Base-by-base conservation (phyloP, 805 yeast genomes). In the Pichia exigua region DNA sequence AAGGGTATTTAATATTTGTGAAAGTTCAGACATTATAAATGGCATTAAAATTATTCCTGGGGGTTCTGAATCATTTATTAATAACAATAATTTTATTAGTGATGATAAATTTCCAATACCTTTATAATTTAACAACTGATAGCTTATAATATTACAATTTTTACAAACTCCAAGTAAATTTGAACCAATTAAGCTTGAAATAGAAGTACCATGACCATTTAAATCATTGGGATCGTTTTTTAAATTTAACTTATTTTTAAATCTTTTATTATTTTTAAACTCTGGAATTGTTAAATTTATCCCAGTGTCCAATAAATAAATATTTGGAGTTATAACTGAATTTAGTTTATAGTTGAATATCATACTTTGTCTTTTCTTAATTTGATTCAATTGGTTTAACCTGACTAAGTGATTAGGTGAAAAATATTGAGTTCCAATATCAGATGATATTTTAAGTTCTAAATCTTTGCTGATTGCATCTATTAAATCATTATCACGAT, bases 161-260 rank as follows among this genome's bases (percentile, higher is more conserved):
- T 80, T 80, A 22, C 82, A 73, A 22, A 77, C 79, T 2, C 85
- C 85, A 59, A 68, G 77, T 0, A 77, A 65, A 40, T 68, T 68
- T 1, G 82, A 73, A 0, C 79, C 81, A 42, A 77, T 65, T 11
- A 78, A 63, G 2, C 82, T 83, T 0, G 84, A 82, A 22, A 79
- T 73, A 45, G 77, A 79, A 1, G 82, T 77, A 1, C 84, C 85
- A 60, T 79, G 84, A 4, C 81, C 82, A 61, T 77, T 70, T 15
- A 60, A 59, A 43, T 68, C 71, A 9, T 59, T 61, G 7, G 42
- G 26, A 15, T 43, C 30, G 7, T 13, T 12, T 11, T 28, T 43
- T 6, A 22, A 3, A 12, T 13, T 43, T 5, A 43, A 11, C n/a
- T 18, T 43, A 28, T 28, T 13, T 15, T 43, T 27, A 6, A 27